A percentile compares a stretch with the other conserved stretches of the same genome.
Conservation (phyloP, 2,329 filamentous ascomycete species). For the Fusarium brachygibbosum region DNA sequence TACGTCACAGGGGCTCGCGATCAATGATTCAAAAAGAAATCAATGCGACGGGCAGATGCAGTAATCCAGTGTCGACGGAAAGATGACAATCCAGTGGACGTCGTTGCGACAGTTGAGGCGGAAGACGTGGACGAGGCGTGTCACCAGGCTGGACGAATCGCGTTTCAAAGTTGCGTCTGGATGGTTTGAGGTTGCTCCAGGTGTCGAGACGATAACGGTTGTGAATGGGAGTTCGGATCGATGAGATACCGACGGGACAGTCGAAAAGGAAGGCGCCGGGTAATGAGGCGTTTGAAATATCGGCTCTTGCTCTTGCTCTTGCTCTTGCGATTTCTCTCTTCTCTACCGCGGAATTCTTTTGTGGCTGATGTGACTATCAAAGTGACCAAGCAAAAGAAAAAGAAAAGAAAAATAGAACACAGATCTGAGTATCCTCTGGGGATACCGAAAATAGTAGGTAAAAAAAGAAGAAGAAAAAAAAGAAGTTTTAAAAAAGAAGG, state of each 20-base stretch:
- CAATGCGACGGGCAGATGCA: slow-evolving; percentile 26
- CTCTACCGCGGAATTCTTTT: slow-evolving; percentile 22
- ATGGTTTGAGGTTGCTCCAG: slow-evolving; percentile 40
- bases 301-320: slow-evolving; percentile 28
- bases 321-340: slow-evolving; percentile 4
- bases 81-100: slow-evolving; percentile 35
- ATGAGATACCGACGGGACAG: slow-evolving; percentile 25
- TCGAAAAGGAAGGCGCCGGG: slow-evolving; percentile 24
- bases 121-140: slow-evolving; percentile 23
- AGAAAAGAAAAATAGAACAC: slow-evolving; percentile 12
- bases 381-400: slow-evolving; percentile 25
- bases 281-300: slow-evolving; percentile 30
- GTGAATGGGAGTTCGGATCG: slow-evolving; percentile 36
- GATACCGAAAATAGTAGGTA: slow-evolving; percentile 16
- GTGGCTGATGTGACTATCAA: slow-evolving; percentile 33
- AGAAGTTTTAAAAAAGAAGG: slow-evolving; percentile 9
- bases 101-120: slow-evolving; percentile 21
- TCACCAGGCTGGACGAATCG: slow-evolving; percentile 42
- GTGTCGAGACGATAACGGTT: slow-evolving; percentile 30
- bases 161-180: slow-evolving; percentile 49
- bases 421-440: slow-evolving; percentile 39
- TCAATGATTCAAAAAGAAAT: slow-evolving; percentile 41
- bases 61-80: slow-evolving; percentile 28
- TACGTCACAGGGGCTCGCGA: slow-evolving; percentile 39
- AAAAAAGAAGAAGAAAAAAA: slow-evolving; percentile 10